Base-by-base conservation (phyloP, 108 stramenopile species). In the Nannochloropsis salina region DNA sequence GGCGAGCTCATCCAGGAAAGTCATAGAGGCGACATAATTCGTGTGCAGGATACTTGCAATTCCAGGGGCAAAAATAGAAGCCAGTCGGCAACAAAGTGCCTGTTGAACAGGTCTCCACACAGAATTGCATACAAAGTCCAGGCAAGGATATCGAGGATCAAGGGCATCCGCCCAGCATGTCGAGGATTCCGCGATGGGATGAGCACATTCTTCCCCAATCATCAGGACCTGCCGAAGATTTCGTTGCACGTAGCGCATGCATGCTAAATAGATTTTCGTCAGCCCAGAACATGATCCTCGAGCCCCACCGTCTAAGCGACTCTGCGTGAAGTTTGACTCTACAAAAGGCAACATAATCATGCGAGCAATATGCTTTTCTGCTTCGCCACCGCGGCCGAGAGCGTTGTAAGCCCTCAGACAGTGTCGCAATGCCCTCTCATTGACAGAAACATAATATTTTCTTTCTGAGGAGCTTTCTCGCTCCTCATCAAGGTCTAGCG, bases 21-120 rank as follows among this genome's bases (percentile, higher is more conserved):
- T n/a, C 61, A 74, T 74, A n/a, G 61, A 74, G 8, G 61, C n/a
- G 61, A 74, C 61, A n/a, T 74, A 74, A n/a, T 74, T 74, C 20
- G 61, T n/a, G n/a, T 74, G 61, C 61, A 74, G 61, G 61, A 74
- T 74, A n/a, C 61, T 74, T 4, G 61, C 61, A n/a, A 74, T 74
- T n/a, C 61, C 61, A 4, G 61, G 61, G 8, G 61, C 61, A 74
- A 74, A 74, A 74, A 74, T 74, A 0, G 61, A 74, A 6, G 20
- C 61, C n/a, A 74, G n/a, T 15, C 61, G 61, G n/a, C 20, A 15
- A 74, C 61, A 74, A 15, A 74, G 61, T 6, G 61, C 61, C n/a
- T 74, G 61, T 15, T 74, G n/a, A n/a, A 74, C n/a, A n/a, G 61
- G 61, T 8, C 61, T 15, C 61, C 61, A 74, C 61, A 74, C 61